These are phyloP conservation scores for Daldinia eschscholtzii DNA, from an alignment of 2,329 filamentous ascomycete species.

Conservation along the genomic window DNA sequence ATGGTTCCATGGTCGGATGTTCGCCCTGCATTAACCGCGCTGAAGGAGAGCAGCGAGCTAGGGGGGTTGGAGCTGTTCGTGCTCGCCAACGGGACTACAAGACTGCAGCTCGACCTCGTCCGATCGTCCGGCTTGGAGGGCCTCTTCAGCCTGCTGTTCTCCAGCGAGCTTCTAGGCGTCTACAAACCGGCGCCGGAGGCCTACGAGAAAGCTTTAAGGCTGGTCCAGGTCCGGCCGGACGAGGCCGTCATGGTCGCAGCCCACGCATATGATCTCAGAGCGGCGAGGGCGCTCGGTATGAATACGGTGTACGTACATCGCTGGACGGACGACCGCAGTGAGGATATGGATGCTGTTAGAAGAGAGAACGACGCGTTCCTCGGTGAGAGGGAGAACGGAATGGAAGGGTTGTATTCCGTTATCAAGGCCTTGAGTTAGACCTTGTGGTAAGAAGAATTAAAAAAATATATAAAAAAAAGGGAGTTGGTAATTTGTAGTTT, in stretches of 20 bases:
- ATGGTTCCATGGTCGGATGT: conserved; percentile 67
- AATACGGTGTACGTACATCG: conserved; percentile 65
- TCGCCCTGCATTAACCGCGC: conserved; percentile 54
- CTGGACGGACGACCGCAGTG: conserved; percentile 65
- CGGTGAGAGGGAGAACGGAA: conserved; percentile 26
- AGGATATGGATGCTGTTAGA: conserved; percentile 58
- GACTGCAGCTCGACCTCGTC: conserved; percentile 66
- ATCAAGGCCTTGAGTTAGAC: conserved; percentile 32
- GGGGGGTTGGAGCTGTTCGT: conserved; percentile 61
- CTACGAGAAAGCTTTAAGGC: conserved; percentile 60
- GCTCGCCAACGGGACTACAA: conserved; percentile 66
- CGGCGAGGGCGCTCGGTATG: conserved; percentile 62
- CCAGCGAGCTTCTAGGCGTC: conserved; percentile 62
- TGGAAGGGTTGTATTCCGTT: conserved; percentile 35
- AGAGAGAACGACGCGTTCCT: conserved; percentile 56
- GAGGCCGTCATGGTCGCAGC: conserved; percentile 66
- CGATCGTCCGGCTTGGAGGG: conserved; percentile 58
- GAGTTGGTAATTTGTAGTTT: conserved; percentile 15
- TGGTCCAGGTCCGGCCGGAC: conserved; percentile 60
- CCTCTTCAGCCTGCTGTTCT: conserved; percentile 65
- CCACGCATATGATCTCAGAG: conserved; percentile 66
- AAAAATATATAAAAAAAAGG: not conserved
- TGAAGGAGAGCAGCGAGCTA: conserved; percentile 52
- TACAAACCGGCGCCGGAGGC: conserved; percentile 63
- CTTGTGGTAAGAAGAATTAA: conserved; percentile 2